Evolutionary conservation across 768 basidiomycete species (phyloP), one percentile per base, ranked within the genome.

Genomic region (button mushroom (Agaricus bisporus)): DNA sequence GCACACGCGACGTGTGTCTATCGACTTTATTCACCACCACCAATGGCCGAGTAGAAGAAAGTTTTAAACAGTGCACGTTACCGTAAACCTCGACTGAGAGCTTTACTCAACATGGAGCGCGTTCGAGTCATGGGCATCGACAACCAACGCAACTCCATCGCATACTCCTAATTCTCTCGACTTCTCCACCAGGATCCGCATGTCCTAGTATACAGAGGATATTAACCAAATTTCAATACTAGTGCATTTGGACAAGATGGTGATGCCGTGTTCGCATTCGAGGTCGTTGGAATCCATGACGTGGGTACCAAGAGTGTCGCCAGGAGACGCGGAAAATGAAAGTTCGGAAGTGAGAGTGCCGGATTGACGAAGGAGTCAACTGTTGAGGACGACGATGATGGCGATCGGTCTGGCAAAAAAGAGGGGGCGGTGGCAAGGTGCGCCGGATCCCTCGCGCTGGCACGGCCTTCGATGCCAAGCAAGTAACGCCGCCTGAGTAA

Each of bases 121-220:
- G 80, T 83, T 61, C 82, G 81, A 2, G 78, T 81, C 73, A 82
- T 81, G 3, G 81, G 79, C 78, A 56, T 82, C 80, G 15, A 83
- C 75, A 3, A 83, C 67, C n/a, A 83, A 71, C 12, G 79, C 79
- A 11, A 81, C 80, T 26, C 80, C 80, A 56, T 82, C 81, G 12
- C 73, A 83, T 81, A 56, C 78, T 78, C 69, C 80, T 69, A 3
- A 81, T 75, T 51, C 80, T 74, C 57, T 83, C 80, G 7, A 83
- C 80, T 62, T 83, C 81, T 51, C 80, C 80, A 32, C 80, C 80
- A 65, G 82, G 81, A 59, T 83, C 81, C 7, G 80, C 80, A 63
- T 83, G 81, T 48, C 81, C 80, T 0, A 80, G 81, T 0, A 80
- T 83, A 59, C 82, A 80, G 56, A 82, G 76, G 56, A 83, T 78